Percentiles rank a stretch among this genome's conserved stretches.
These are phyloP conservation scores for Paraglomus brasilianum DNA, from an alignment of 192 early-diverging fungal genomes.

Conservation along the genomic window DNA sequence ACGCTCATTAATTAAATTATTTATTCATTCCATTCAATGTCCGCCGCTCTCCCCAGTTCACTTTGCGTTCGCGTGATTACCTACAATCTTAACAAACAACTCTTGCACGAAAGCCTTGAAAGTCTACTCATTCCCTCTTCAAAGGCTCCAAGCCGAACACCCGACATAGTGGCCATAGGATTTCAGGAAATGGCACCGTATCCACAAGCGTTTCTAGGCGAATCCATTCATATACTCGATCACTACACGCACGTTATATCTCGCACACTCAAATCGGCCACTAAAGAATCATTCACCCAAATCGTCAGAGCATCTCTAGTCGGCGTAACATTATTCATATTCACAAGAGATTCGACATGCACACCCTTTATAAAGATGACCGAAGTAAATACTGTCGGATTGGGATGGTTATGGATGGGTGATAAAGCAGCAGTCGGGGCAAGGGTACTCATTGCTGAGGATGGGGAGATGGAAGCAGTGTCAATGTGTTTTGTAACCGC, in stretches of 20 bases:
- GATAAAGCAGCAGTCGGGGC: constrained; percentile 46
- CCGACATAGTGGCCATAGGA: constrained; percentile 46
- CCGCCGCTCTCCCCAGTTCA: too few relatives aligned
- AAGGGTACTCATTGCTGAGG: constrained; percentile 27
- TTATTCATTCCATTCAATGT: too few relatives aligned
- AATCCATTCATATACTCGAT: constrained; percentile 31
- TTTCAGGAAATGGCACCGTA: constrained; percentile 44
- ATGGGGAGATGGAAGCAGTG: neutral
- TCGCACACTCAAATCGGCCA: constrained; percentile 33
- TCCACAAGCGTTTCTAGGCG: constrained; percentile 39
- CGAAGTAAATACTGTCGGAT: constrained; percentile 32
- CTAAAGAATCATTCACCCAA: constrained; percentile 35
- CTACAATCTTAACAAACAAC: too few relatives aligned
- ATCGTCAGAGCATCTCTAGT: constrained; percentile 32
- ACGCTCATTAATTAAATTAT: too few relatives aligned
- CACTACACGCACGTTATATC: constrained; percentile 34
- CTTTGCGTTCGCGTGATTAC: too few relatives aligned
- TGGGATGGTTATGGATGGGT: constrained; percentile 38
- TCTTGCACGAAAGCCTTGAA: too few relatives aligned
- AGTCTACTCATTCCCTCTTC: constrained; percentile 26
- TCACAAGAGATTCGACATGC: constrained; percentile 36
- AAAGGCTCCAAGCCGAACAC: constrained; percentile 30
- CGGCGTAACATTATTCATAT: constrained; percentile 42
- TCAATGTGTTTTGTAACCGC: constrained; percentile 31
- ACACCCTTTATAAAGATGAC: constrained; percentile 32